Evolutionary conservation across 1,284 basidiomycete genomes (phyloP), one percentile per base, ranked within the genome.

Genomic region (Singerocomus inundabilis): DNA sequence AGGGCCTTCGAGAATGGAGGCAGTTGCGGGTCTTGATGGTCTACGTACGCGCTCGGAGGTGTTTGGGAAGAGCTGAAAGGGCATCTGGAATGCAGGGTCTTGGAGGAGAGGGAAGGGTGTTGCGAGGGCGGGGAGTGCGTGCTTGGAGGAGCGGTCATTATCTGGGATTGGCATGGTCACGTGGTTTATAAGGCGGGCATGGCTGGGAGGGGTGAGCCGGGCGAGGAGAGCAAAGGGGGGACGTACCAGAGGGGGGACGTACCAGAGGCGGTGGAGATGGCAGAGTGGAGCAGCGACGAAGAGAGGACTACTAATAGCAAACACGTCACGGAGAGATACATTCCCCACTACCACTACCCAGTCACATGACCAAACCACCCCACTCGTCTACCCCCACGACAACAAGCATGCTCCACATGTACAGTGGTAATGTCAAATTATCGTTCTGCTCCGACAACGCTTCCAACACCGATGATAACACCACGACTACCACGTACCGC

Each of bases 381-480:
- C 21, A 21, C 21, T 16, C 31, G 25, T 11, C 54, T 59, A 59
- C 51, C 36, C 49, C 64, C 13, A 71, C 75, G 38, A 87, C 68
- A 38, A 81, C 82, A 39, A 88, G 69, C 75, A 86, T 76, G 66
- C 83, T 84, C 91, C 92, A 96, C 72, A 91, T 84, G 67, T 88
- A 95, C 69, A 95, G 72, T 21, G 93, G 93, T 52, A 96, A 71
- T 30, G 91, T 91, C 57, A 98, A 75, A 68, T 98, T 98, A 70
- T 98, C 94, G 70, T 98, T 97, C 70, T 98, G 94, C 62, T 87
- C 85, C 18, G 89, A 91, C 49, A 93, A 72, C 15, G 91, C 94
- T 70, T 98, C 94, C 57, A 97, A 76, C 45, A 91, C 66, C 3
- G 85, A 84, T 2, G 86, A 78, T 47, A 91, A 67, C 13, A 70